A percentile compares a stretch with the other conserved stretches of the same genome.
Conservation (phyloP, 352 stramenopile species). For the Aphanomyces euteiches region DNA sequence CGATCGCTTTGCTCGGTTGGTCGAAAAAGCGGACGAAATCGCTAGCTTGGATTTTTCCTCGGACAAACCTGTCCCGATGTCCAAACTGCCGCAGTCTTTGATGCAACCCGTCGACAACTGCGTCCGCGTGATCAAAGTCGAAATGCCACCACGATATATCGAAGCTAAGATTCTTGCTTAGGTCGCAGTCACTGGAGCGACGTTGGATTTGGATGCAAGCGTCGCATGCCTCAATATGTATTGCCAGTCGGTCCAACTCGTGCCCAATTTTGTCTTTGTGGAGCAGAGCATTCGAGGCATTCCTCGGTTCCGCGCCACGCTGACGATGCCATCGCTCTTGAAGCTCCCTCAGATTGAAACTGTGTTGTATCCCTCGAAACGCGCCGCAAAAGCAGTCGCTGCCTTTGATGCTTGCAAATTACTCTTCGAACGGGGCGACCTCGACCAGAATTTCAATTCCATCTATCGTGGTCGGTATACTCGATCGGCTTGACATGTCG, state of each 20-base stretch:
- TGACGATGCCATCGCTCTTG: conserved; percentile 55
- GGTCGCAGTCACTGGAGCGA: conserved; percentile 55
- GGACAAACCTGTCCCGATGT: conserved; percentile 59
- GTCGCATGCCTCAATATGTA: conserved; percentile 73
- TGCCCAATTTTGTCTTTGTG: conserved; percentile 30
- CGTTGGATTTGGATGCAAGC: conserved; percentile 70
- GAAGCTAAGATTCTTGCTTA: not conserved
- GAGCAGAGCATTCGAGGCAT: conserved; percentile 36
- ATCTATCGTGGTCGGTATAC: conserved; percentile 44
- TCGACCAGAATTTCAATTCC: conserved; percentile 70
- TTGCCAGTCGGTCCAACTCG: conserved; percentile 58
- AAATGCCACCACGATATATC: not conserved
- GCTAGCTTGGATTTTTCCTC: conserved; percentile 57
- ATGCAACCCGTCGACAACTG: conserved; percentile 30
- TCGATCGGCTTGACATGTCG: too few relatives aligned
- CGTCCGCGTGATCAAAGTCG: conserved; percentile 38
- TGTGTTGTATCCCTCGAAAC: conserved; percentile 50
- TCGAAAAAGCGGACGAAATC: conserved; percentile 48
- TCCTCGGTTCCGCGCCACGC: conserved; percentile 46
- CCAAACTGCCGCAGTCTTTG: not conserved
- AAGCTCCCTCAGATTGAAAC: conserved; percentile 49
- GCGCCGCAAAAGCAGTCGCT: conserved; percentile 49
- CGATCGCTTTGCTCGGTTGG: conserved; percentile 47
- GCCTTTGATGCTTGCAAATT: conserved; percentile 56
- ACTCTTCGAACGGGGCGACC: conserved; percentile 45